Percentiles rank a stretch among this genome's conserved stretches.
phyloP scores from a whole-genome alignment of 1,284 basidiomycete species.

The Erythrobasidium hasegawianum region DNA sequence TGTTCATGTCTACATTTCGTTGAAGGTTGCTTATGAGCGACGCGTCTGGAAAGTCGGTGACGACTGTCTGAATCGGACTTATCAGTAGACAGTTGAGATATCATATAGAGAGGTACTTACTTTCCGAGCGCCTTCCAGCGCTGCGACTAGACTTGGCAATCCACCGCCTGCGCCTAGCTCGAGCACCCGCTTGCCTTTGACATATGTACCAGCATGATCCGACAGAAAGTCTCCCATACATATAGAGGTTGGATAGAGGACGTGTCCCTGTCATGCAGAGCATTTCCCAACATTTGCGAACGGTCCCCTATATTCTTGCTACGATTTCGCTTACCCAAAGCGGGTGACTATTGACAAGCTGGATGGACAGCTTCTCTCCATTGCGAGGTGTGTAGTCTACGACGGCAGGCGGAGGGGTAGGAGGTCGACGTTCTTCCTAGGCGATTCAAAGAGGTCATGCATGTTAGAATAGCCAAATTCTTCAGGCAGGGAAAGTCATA shows the following conservation, averaged over 20 bases:
- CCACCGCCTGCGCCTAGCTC: constrained; percentile 93
- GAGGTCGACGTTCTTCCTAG: constrained; percentile 41
- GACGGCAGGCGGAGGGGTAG: constrained; percentile 40
- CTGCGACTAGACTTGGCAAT: constrained; percentile 72
- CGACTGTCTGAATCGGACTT: constrained; percentile 57
- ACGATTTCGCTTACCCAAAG: constrained; percentile 40
- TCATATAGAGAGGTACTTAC: constrained; percentile 36
- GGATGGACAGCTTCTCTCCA: constrained; percentile 35
- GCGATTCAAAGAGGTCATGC: background rate
- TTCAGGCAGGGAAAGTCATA: background rate
- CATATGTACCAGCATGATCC: constrained; percentile 51
- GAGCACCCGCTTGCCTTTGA: constrained; percentile 58
- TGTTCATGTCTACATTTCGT: constrained; percentile 65
- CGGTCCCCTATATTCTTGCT: no score
- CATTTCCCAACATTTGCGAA: no score
- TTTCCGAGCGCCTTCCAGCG: constrained; percentile 61
- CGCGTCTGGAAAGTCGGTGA: constrained; percentile 89
- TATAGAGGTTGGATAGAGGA: constrained; percentile 48
- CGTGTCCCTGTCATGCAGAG: constrained; percentile 38
- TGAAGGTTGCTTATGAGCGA: constrained; percentile 72
- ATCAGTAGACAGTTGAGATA: background rate
- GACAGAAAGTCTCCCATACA: constrained; percentile 49
- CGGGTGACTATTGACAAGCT: constrained; percentile 43
- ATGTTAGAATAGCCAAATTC: background rate
- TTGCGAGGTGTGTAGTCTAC: constrained; percentile 28